Evolutionary conservation across 2,329 filamentous ascomycete genomes (phyloP), one percentile per base, ranked within the genome.

Genomic region (Paraconiothyrium brasiliense): DNA sequence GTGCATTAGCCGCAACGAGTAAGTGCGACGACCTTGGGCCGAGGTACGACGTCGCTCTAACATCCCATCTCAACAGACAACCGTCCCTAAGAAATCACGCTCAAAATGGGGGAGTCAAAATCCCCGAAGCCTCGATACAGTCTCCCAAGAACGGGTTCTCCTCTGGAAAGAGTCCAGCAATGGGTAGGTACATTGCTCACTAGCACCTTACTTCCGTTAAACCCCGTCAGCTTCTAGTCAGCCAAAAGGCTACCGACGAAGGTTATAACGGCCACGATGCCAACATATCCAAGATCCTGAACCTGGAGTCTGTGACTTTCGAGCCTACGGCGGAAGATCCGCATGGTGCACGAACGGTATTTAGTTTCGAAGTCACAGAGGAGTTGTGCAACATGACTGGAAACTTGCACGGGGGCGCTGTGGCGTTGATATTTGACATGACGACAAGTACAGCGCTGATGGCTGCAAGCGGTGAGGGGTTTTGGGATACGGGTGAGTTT

Each of bases 401-500:
- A 1, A 83, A 82, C 35, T 78, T 87, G 64, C 85, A 87, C 67
- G 85, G 85, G 22, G 85, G 84, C 7, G 84, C 84, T 2, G 84
- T 84, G 2, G 82, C 83, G 0, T 75, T 85, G 5, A 83, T 87
- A 47, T 85, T 86, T 61, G 86, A 89, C 67, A 84, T 87, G 74
- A 80, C 81, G 58, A 84, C 83, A 1, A 81, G 78, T 7, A 71
- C 80, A 8, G 74, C 80, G 6, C 71, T 82, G 16, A 67, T 63
- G 6, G 70, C 75, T 3, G 67, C 70, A 20, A 67, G 71, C 5
- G 64, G 61, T n/a, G 69, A 76, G 2, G 76, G 74, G 1, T 80
- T 79, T 52, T 84, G 81, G 81, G 73, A 82, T 49, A 71, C 74
- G n/a, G 81, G 54, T 56, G 24, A 41, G 30, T 46, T 34, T 24